phyloP scores from a whole-genome alignment of 1,284 basidiomycete species.

The Ganoderma multipileum region DNA sequence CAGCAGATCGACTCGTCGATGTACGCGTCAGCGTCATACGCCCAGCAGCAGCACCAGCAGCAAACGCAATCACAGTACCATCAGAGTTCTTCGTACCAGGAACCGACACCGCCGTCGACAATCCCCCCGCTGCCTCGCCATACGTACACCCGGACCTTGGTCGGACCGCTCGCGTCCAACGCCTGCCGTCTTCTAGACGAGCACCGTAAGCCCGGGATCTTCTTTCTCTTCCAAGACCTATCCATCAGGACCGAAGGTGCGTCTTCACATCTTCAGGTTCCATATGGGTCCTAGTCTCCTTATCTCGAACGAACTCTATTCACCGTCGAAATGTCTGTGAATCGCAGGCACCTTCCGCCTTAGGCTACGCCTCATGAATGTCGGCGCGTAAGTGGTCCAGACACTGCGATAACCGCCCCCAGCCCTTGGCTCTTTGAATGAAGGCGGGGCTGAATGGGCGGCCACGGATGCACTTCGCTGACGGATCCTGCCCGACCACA shows the following conservation, averaged over 20 bases:
- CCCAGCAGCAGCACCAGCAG: constrained; percentile 41
- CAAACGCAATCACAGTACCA: constrained; percentile 39
- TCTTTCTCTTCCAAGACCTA: constrained; percentile 88
- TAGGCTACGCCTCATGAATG: constrained; percentile 83
- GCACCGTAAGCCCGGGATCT: constrained; percentile 83
- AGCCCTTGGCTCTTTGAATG: constrained; percentile 14
- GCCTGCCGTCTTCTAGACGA: constrained; percentile 85
- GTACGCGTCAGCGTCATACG: constrained; percentile 46
- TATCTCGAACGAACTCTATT: constrained; percentile 32
- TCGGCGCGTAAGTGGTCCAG: constrained; percentile 73
- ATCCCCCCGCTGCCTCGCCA: constrained; percentile 60
- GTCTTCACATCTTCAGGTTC: constrained; percentile 33
- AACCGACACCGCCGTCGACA: constrained; percentile 42
- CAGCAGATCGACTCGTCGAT: constrained; percentile 42
- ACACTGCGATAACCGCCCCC: constrained; percentile 24
- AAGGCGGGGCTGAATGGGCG: constrained; percentile 17
- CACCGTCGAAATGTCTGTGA: constrained; percentile 23
- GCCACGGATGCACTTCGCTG: constrained; percentile 18
- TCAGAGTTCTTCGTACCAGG: constrained; percentile 38
- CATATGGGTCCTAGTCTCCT: constrained; percentile 30
- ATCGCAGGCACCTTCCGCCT: constrained; percentile 74
- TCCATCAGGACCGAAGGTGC: constrained; percentile 86
- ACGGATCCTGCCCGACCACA: constrained; percentile 40
- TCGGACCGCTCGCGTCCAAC: constrained; percentile 86
- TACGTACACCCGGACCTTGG: constrained; percentile 85